Base-by-base conservation (phyloP, 208 protist genomes). In the Trypanosoma avium region DNA sequence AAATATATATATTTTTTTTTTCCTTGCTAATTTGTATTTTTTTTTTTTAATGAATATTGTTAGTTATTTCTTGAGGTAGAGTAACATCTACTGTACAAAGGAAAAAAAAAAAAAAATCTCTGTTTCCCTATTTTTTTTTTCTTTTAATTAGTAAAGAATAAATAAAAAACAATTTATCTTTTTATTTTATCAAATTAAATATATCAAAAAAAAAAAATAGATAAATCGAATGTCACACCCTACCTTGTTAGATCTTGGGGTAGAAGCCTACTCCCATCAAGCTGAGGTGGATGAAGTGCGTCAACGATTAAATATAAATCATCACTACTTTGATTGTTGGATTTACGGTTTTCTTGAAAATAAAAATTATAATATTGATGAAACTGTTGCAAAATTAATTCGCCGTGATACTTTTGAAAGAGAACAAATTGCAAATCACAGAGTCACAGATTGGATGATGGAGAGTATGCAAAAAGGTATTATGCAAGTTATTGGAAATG, bases 291-390 rank as follows among this genome's bases (percentile, higher is more conserved):
- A 73, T 19, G 59, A 67, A 36, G 32, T 73, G 3, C 46, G 53
- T 5, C 58, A 33, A 21, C 67, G 49, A 10, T 36, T 73, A 15
- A 42, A 52, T 22, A 64, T 73, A 7, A 26, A 15, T 4, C 56
- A 65, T 19, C 6, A 63, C 12, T 32, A 73, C 35, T 67, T 73
- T 40, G 67, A 73, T 42, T 73, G 67, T 36, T 73, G 67, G 67
- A 43, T 73, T 40, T 73, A 73, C 24, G 40, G 38, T 3, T 73
- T 73, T 30, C 24, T 73, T 19, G 67, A 73, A 30, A 73, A 73
- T 33, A 73, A 73, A 30, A 66, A 67, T 1, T 73, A 67, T 30
- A 38, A 73, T 32, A 43, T 73, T 26, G 58, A 67, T n/a, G 67
- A 73, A 26, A 48, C 67, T 4, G 59, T 73, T 19, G 22, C 6